A percentile compares a stretch with the other conserved stretches of the same genome.
Conservation (phyloP, 352 stramenopile genomes). For the Vaucheria bursata region DNA sequence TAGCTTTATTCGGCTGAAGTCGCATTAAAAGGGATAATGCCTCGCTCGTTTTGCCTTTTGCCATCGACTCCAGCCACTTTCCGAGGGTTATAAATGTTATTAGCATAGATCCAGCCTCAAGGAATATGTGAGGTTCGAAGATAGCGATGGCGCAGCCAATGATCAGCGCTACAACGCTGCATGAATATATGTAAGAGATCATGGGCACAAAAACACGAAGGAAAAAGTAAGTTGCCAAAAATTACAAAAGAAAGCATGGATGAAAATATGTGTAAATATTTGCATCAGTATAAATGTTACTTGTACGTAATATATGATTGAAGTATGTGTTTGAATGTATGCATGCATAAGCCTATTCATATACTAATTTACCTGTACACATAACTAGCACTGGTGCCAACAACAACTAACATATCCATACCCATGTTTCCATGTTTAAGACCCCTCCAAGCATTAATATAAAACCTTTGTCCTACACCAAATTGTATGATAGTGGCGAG, state of each 20-base stretch:
- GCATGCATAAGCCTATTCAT: too few relatives aligned
- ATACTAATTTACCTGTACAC: conserved; percentile 64
- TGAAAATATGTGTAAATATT: too few relatives aligned
- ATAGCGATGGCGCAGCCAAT: conserved; percentile 32
- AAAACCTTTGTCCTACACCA: conserved; percentile 79
- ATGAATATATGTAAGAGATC: too few relatives aligned
- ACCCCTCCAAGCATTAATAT: conserved; percentile 67
- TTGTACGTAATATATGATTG: too few relatives aligned
- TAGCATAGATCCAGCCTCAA: conserved; percentile 95
- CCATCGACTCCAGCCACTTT: conserved; percentile 88
- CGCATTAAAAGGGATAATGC: conserved; percentile 90
- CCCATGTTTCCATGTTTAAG: conserved; percentile 59
- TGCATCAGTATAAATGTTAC: too few relatives aligned
- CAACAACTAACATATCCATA: conserved; percentile 94
- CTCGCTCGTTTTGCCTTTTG: conserved; percentile 81
- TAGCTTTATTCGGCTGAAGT: conserved; percentile 85
- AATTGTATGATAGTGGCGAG: conserved; percentile 89
- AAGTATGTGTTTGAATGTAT: too few relatives aligned
- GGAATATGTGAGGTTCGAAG: conserved; percentile 58
- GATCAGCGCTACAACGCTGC: conserved; percentile 51
- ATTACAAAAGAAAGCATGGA: too few relatives aligned
- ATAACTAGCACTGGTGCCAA: conserved; percentile 90
- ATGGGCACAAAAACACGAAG: too few relatives aligned
- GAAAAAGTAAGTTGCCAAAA: too few relatives aligned
- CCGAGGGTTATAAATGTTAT: conserved; percentile 95